These are phyloP conservation scores for Phialophora tarda DNA, from an alignment of 2,329 filamentous ascomycete genomes.

Conservation along the genomic window DNA sequence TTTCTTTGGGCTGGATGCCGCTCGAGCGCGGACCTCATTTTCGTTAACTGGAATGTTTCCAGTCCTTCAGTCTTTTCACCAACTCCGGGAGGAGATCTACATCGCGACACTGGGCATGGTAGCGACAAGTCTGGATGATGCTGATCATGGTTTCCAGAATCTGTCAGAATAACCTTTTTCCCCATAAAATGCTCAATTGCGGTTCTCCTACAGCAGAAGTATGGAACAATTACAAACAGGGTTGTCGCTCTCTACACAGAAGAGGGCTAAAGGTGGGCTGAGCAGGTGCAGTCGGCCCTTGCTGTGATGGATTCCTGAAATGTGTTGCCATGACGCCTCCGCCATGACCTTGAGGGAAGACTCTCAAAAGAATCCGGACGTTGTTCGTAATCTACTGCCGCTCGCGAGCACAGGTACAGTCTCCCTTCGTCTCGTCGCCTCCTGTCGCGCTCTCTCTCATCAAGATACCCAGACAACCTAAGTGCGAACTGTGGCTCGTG, in stretches of 20 bases:
- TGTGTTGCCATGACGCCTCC: not conserved
- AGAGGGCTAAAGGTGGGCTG: not conserved
- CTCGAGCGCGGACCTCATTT: not conserved
- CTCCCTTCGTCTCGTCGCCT: not conserved
- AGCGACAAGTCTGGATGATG: not conserved
- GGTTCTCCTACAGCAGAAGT: not conserved
- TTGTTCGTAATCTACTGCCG: not conserved
- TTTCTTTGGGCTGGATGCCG: not conserved
- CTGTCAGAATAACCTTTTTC: not conserved
- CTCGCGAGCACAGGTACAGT: not conserved
- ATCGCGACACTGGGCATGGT: not conserved
- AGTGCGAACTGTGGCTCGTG: not conserved
- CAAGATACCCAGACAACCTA: not conserved
- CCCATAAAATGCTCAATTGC: not conserved
- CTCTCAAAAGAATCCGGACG: not conserved
- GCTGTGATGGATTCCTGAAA: not conserved
- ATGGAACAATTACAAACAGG: not conserved
- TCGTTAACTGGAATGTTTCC: not conserved
- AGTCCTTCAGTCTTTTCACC: not conserved
- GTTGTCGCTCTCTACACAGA: not conserved
- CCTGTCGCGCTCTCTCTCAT: too few relatives aligned
- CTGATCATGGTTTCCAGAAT: not conserved
- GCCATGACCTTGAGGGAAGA: not conserved
- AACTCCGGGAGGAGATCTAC: not conserved
- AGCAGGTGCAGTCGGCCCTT: not conserved